These are phyloP conservation scores for Gymnopilus junonius DNA, from an alignment of 768 basidiomycete genomes.

Conservation along the genomic window DNA sequence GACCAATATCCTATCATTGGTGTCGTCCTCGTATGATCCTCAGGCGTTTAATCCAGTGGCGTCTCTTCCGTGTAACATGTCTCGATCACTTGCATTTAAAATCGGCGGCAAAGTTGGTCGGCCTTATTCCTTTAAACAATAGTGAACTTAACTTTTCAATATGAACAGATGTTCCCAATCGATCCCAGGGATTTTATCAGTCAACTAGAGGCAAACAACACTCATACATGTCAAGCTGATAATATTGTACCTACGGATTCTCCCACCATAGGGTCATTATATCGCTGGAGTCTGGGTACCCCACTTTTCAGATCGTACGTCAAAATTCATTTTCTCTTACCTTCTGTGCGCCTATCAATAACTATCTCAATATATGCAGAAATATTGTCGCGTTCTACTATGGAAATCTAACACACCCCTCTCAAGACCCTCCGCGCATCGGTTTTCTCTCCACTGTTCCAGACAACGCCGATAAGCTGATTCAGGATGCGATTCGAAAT, in stretches of 20 bases:
- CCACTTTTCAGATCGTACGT: conserved; percentile 76
- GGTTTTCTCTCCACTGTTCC: conserved; percentile 71
- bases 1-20: conserved; percentile 42
- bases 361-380: conserved; percentile 31
- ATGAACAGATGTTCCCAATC: conserved; percentile 56
- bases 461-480: conserved; percentile 45
- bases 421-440: conserved; percentile 68
- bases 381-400: conserved; percentile 71
- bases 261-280: conserved; percentile 53
- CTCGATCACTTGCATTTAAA: conserved; percentile 62
- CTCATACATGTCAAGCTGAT: conserved; percentile 52
- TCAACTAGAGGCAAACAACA: conserved; percentile 37
- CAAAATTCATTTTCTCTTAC: neutral
- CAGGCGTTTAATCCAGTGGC: conserved; percentile 26
- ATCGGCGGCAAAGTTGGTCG: conserved; percentile 58
- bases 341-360: neutral
- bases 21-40: conserved; percentile 40
- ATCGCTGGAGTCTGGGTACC: conserved; percentile 74
- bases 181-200: conserved; percentile 74
- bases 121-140: neutral
- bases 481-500: conserved; percentile 39
- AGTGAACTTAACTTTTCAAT: neutral
- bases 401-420: conserved; percentile 71
- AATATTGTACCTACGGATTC: conserved; percentile 66
- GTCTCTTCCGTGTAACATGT: conserved; percentile 51